Percentiles rank a stretch among this genome's conserved stretches.
Conservation (phyloP, 345 rosid genomes). For the Gossypium bickii region DNA sequence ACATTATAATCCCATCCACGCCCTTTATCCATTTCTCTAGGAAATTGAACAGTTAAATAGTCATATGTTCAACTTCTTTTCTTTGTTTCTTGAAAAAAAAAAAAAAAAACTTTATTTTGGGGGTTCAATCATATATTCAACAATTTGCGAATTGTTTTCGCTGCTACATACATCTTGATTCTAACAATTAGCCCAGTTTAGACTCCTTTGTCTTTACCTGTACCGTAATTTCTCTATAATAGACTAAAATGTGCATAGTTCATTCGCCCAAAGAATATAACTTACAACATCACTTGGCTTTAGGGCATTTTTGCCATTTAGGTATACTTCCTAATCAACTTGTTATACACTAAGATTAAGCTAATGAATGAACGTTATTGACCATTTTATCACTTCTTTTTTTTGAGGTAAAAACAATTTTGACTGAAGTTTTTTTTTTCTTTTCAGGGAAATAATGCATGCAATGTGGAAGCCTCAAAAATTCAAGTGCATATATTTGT, state of each 20-base stretch:
- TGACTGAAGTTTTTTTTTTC: neutral
- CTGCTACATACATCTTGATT: constrained; percentile 8
- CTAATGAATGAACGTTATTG: neutral
- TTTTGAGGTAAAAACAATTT: neutral
- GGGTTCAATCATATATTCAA: neutral
- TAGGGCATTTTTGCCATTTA: neutral
- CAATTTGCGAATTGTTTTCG: neutral
- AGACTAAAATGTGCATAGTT: neutral
- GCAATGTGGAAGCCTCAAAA: constrained; percentile 99
- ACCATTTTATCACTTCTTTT: neutral
- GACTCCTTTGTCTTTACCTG: constrained; percentile 20
- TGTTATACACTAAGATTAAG: neutral
- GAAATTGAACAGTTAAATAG: constrained; percentile 22
- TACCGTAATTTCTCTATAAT: constrained; percentile 25
- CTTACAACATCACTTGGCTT: constrained; percentile 10
- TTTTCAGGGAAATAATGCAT: constrained; percentile 91
- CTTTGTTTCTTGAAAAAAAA: too few relatives aligned
- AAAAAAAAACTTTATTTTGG: too few relatives aligned
- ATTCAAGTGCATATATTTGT: constrained; percentile 87
- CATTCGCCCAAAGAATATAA: neutral
- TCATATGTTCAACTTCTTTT: neutral
- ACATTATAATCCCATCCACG: neutral
- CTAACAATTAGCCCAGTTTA: constrained; percentile 2
- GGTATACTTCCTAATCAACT: too few relatives aligned
- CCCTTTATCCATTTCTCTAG: constrained; percentile 8